Evolutionary conservation across 345 rosid species (phyloP).

Genomic region (Citropsis articulata): DNA sequence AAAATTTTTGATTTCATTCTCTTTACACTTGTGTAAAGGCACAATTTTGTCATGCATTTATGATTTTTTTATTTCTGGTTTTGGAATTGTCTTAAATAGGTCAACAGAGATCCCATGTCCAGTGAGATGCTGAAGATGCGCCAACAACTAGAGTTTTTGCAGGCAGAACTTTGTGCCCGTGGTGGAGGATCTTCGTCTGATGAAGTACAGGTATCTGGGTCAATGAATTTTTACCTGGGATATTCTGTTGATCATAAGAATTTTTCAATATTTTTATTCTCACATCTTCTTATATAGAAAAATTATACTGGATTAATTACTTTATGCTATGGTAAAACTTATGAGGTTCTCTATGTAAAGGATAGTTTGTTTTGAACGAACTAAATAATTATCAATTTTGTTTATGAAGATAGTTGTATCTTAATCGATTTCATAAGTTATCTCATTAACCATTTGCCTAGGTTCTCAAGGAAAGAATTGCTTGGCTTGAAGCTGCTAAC

Average conservation of each 20-base stretch:
- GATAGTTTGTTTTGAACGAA: background rate
- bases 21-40: background rate
- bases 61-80: conserved; percentile 5
- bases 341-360: background rate
- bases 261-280: background rate
- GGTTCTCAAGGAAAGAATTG: conserved; percentile 91
- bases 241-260: background rate
- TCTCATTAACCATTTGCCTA: conserved; percentile 21
- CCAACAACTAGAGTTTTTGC: conserved; percentile 87
- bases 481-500: conserved; percentile 91
- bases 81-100: conserved; percentile 38
- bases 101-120: conserved; percentile 95
- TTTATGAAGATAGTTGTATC: background rate
- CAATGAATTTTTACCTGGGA: background rate
- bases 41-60: background rate
- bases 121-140: conserved; percentile 98
- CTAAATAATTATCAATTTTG: background rate
- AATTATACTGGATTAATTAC: conserved; percentile 8
- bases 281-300: background rate
- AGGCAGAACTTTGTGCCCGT: conserved; percentile 93
- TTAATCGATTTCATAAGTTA: background rate
- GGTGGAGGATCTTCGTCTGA: conserved; percentile 73
- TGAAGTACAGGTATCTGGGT: conserved; percentile 72
- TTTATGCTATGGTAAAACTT: background rate
- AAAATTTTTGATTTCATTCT: conserved; percentile 2